phyloP scores from a whole-genome alignment of 768 basidiomycete genomes.

The Serendipita sp. region DNA sequence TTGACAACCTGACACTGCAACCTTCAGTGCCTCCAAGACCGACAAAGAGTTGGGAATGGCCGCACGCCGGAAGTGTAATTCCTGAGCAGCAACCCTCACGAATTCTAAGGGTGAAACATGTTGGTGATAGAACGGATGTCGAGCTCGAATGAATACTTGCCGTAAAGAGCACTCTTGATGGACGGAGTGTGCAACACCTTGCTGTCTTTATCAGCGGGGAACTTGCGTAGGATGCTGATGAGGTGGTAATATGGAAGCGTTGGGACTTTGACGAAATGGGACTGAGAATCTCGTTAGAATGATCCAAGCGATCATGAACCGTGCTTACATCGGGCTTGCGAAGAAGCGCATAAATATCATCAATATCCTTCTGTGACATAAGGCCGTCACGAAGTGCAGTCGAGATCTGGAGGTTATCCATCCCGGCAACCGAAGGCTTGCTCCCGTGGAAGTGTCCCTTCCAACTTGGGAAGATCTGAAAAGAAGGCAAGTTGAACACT shows the following conservation, averaged over 20 bases:
- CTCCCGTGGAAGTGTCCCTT: slow-evolving; percentile 56
- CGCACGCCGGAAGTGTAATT: not conserved
- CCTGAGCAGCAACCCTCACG: not conserved
- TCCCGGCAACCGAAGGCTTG: slow-evolving; percentile 48
- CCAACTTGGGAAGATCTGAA: slow-evolving; percentile 71
- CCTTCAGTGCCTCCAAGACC: not conserved
- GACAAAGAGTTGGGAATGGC: not conserved
- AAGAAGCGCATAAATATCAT: slow-evolving; percentile 51
- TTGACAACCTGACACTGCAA: not conserved
- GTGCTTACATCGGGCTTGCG: slow-evolving; percentile 58
- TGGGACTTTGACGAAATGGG: slow-evolving; percentile 76
- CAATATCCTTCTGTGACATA: slow-evolving; percentile 50
- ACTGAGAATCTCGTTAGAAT: slow-evolving; percentile 25
- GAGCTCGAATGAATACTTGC: not conserved
- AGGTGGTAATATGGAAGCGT: slow-evolving; percentile 70
- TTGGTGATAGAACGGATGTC: not conserved
- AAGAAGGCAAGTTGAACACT: not conserved
- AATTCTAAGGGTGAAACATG: not conserved
- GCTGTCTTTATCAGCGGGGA: slow-evolving; percentile 61
- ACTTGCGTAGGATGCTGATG: slow-evolving; percentile 58
- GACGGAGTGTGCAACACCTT: not conserved
- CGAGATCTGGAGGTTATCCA: slow-evolving; percentile 42
- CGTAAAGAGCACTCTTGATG: not conserved
- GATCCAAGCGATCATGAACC: not conserved
- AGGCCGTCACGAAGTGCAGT: slow-evolving; percentile 48